Evolutionary conservation across 176 grass and related monocot genomes (phyloP).

Genomic region (Bothriochloa decipiens): DNA sequence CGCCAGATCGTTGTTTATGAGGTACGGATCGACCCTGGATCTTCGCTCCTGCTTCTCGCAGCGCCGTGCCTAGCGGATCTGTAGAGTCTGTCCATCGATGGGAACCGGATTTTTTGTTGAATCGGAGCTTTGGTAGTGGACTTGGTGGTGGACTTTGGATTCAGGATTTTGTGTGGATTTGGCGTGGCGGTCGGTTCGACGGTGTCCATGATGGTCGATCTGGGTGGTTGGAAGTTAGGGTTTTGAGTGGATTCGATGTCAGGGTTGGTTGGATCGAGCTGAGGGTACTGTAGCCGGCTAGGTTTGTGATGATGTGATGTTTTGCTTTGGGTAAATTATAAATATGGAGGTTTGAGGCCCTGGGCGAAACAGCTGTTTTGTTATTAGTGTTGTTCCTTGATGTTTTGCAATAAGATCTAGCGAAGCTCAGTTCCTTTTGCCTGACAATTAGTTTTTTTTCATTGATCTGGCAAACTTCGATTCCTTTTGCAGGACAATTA

Average conservation of each 20-base stretch:
- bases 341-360: not conserved
- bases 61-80: constrained; percentile 8
- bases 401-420: not conserved
- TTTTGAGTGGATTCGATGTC: not conserved
- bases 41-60: not conserved
- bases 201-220: not conserved
- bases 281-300: not conserved
- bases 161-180: not conserved
- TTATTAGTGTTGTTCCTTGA: not conserved
- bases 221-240: not conserved
- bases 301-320: constrained; percentile 12
- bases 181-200: not conserved
- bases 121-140: not conserved
- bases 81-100: not conserved
- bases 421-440: not conserved
- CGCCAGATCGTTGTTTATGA: constrained; percentile 69
- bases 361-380: not conserved
- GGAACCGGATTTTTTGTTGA: not conserved
- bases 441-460: not conserved
- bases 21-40: constrained; percentile 38
- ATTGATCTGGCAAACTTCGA: not conserved
- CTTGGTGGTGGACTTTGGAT: too few species aligned
- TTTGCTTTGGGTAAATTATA: not conserved
- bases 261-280: not conserved
- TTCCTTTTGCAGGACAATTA: not conserved